Base-by-base conservation (phyloP, 2,329 filamentous ascomycete species). In the Aspergillus vadensis region DNA sequence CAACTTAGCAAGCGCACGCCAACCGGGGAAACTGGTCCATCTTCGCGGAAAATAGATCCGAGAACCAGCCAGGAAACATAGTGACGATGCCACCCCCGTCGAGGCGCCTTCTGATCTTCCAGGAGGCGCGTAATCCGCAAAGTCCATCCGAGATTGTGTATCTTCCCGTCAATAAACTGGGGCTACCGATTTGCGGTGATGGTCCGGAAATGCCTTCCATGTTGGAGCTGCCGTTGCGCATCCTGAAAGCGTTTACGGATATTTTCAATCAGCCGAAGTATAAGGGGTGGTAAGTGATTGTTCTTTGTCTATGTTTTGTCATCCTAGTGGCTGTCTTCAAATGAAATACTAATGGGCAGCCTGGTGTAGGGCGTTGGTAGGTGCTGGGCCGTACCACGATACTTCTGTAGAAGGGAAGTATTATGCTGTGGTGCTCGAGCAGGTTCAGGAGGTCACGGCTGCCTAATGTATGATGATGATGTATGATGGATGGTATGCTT, bases 181-280 rank as follows among this genome's bases (percentile, higher is more conserved):
- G 74, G 1, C 65, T 77, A 4, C 74, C 74, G 0, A 74, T 77
- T 21, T 74, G 70, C 49, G 72, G 73, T 3, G 59, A 69, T 12
- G 72, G 70, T 0, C 73, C 73, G 0, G 71, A 72, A 12, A 30
- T 75, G 5, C 72, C 74, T 0, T 76, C 73, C 4, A 69, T 77
- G 6, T 55, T 76, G 39, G 72, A 76, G 27, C 55, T 77, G 49
- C 74, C 74, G 23, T 52, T 77, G 59, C 65, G 72, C 12, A 70
- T 73, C 25, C 36, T 77, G 60, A 70, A 63, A 50, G 72, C 69
- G n/a, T 76, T 77, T 62, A 77, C 74, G 43, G 74, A 76, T 39
- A 73, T 76, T 59, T 77, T 77, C 30, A 76, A 76, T 65, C 67
- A 71, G 57, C 70, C 70, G 2, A 76, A 72, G 61, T 77, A 74